Evolutionary conservation across 1,139 yeast species (phyloP).

Genomic region (Candida freyschussii): DNA sequence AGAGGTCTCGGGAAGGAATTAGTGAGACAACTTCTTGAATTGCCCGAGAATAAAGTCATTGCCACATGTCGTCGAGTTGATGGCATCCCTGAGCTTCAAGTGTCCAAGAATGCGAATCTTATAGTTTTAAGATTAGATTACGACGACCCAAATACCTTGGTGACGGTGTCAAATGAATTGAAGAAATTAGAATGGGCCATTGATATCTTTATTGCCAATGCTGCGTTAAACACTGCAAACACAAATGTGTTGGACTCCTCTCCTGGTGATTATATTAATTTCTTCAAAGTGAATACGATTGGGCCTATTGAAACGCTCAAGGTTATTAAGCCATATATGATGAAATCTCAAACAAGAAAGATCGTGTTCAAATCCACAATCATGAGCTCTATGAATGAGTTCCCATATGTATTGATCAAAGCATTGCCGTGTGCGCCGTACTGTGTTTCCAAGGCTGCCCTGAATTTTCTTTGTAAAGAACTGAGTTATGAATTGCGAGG

Average conservation of each 20-base stretch:
- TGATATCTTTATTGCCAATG: slow-evolving; percentile 51
- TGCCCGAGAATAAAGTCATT: slow-evolving; percentile 26
- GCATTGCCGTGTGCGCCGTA: slow-evolving; percentile 27
- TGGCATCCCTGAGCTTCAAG: slow-evolving; percentile 14
- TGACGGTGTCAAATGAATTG: slow-evolving; percentile 20
- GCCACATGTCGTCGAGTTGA: slow-evolving; percentile 27
- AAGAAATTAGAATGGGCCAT: slow-evolving; percentile 27
- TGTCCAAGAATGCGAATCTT: slow-evolving; percentile 21
- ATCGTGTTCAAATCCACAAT: slow-evolving; percentile 28
- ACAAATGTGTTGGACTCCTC: slow-evolving; percentile 30
- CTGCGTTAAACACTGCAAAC: slow-evolving; percentile 46
- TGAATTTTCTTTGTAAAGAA: slow-evolving; percentile 26
- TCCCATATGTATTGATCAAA: slow-evolving; percentile 13
- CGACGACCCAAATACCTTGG: slow-evolving; percentile 15
- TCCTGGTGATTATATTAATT: slow-evolving; percentile 28
- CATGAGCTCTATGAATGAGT: slow-evolving; percentile 26
- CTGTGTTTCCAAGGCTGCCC: slow-evolving; percentile 32
- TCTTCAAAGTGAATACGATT: slow-evolving; percentile 28
- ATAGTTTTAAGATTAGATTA: slow-evolving; percentile 24
- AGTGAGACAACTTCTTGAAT: slow-evolving; percentile 23
- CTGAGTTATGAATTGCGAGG: slow-evolving; percentile 25
- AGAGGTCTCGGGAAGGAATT: slow-evolving; percentile 33
- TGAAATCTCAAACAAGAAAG: slow-evolving; percentile 25
- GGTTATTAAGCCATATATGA: slow-evolving; percentile 28
- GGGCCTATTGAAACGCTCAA: slow-evolving; percentile 32